phyloP scores from a whole-genome alignment of 2,329 filamentous ascomycete species.

The Volutella citrinella region DNA sequence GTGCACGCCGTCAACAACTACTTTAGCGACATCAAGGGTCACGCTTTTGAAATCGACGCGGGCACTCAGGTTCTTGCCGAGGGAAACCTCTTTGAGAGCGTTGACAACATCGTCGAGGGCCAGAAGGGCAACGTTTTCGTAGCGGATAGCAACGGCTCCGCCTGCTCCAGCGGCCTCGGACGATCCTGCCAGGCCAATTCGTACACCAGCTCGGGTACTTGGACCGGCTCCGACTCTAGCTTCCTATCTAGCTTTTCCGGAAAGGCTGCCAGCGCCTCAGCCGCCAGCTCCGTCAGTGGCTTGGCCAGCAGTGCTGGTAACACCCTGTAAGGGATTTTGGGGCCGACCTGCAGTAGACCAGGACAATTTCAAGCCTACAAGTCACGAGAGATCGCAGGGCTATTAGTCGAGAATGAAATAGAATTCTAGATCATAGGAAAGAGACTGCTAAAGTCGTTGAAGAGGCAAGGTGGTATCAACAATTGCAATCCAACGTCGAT shows the following conservation, averaged over 20 bases:
- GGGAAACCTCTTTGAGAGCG: constrained; percentile 54
- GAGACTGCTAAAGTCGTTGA: too few species aligned
- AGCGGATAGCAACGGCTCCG: constrained; percentile 27
- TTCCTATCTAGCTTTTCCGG: constrained; percentile 47
- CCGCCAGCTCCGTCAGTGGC: too few species aligned
- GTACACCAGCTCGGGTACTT: constrained; percentile 34
- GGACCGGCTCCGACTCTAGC: constrained; percentile 36
- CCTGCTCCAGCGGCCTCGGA: constrained; percentile 42
- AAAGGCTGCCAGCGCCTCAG: too few species aligned
- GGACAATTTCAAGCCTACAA: too few species aligned
- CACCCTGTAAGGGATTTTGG: too few species aligned
- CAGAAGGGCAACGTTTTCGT: not conserved
- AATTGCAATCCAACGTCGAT: too few species aligned
- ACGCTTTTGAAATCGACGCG: constrained; percentile 49
- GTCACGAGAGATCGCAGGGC: too few species aligned
- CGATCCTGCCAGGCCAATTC: constrained; percentile 47
- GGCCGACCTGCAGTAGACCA: too few species aligned
- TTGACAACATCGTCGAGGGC: constrained; percentile 36
- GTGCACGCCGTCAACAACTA: constrained; percentile 60
- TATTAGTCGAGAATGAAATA: too few species aligned
- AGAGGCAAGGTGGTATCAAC: too few species aligned
- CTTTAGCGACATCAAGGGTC: constrained; percentile 49
- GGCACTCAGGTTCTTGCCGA: constrained; percentile 47
- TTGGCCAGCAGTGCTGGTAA: too few species aligned
- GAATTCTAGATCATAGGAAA: too few species aligned